Conservation (phyloP, 2,329 filamentous ascomycete species). For the Aspergillus brunneoviolaceus region DNA sequence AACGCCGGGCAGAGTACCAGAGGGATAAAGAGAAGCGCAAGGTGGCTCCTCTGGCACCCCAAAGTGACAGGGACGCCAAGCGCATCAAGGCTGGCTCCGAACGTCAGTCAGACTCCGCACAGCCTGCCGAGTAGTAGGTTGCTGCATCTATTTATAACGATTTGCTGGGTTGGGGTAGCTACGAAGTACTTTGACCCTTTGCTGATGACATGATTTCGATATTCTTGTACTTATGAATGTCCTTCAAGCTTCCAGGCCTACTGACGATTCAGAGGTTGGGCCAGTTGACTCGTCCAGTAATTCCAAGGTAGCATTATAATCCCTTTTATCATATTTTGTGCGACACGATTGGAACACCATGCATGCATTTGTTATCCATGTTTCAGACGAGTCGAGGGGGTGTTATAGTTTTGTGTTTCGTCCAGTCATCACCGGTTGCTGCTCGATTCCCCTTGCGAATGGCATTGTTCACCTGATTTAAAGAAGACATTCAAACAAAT, state of each 20-base stretch:
- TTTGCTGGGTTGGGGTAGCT: neutral
- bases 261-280: too few species aligned
- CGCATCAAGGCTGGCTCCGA: constrained; percentile 34
- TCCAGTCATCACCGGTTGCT: neutral
- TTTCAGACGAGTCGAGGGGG: neutral
- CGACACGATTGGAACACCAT: neutral
- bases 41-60: constrained; percentile 34
- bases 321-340: neutral
- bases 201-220: neutral
- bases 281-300: too few species aligned
- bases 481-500: neutral
- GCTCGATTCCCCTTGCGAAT: neutral
- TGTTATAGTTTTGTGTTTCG: neutral
- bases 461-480: neutral
- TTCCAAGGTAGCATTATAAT: too few species aligned
- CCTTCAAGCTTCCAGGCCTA: neutral
- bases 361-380: neutral
- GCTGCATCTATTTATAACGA: neutral
- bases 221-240: neutral
- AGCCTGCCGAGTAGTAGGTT: constrained; percentile 10
- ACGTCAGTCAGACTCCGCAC: constrained; percentile 9
- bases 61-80: constrained; percentile 44
- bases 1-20: constrained; percentile 49
- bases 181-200: neutral
- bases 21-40: constrained; percentile 53